phyloP scores from a whole-genome alignment of 208 protist genomes.

The Trypanosoma avium region DNA sequence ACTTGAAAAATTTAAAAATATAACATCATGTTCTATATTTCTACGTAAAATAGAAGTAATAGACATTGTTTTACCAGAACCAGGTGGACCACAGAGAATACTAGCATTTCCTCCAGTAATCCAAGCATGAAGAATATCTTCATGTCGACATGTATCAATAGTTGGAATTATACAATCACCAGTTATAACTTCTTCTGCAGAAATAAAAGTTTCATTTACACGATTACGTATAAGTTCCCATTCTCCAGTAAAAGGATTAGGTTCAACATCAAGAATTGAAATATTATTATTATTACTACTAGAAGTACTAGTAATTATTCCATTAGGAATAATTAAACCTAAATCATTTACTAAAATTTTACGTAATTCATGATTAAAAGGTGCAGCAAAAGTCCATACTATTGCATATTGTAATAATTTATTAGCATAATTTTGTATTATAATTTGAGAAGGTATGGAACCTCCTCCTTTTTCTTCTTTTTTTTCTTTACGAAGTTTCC shows the following conservation, averaged over 20 bases:
- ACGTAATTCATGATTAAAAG: constrained; percentile 58
- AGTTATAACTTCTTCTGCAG: constrained; percentile 89
- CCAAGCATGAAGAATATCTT: constrained; percentile 95
- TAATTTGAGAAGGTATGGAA: constrained; percentile 21
- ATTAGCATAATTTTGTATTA: constrained; percentile 49
- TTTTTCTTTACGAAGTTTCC: constrained; percentile 89
- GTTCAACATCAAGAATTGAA: constrained; percentile 85
- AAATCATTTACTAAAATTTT: constrained; percentile 60
- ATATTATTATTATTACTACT: neutral
- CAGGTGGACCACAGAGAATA: constrained; percentile 98
- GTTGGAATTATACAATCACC: constrained; percentile 98
- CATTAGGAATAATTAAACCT: constrained; percentile 16
- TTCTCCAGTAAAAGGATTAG: constrained; percentile 70
- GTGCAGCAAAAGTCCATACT: constrained; percentile 95
- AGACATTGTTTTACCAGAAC: constrained; percentile 99
- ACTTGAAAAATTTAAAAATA: constrained; percentile 99
- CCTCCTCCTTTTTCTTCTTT: too few species aligned
- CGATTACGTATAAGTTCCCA: constrained; percentile 76
- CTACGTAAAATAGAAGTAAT: constrained; percentile 91
- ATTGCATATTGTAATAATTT: constrained; percentile 92
- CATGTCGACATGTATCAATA: constrained; percentile 98
- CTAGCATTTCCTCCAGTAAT: constrained; percentile 92
- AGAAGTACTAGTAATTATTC: neutral
- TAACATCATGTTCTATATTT: constrained; percentile 93
- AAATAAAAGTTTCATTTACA: constrained; percentile 85